Conservation (phyloP, 2,329 filamentous ascomycete genomes). For the Fusarium sp. region DNA sequence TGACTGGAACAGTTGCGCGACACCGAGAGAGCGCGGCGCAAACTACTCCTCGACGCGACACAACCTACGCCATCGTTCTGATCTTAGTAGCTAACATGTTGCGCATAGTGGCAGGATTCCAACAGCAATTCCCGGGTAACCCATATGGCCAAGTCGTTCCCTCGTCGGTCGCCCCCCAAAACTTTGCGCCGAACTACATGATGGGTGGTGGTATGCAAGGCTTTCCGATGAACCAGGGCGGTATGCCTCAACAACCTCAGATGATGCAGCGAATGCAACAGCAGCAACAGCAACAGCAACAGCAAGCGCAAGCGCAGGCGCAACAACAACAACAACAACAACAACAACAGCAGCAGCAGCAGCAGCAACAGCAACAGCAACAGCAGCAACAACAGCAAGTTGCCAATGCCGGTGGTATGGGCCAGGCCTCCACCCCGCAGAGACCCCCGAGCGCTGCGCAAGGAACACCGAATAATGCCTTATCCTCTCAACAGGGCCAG, state of each 20-base stretch:
- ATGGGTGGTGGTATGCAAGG: constrained; percentile 66
- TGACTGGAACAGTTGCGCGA: not conserved
- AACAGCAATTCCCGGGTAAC: constrained; percentile 67
- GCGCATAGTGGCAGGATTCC: constrained; percentile 65
- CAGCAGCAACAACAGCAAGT: constrained; percentile 52
- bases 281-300: constrained; percentile 45
- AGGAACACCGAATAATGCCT: constrained; percentile 46
- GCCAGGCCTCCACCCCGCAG: constrained; percentile 50
- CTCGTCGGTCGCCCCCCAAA: constrained; percentile 62
- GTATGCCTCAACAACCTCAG: constrained; percentile 60
- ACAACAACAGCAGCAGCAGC: constrained; percentile 52
- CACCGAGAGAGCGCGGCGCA: constrained; percentile 26
- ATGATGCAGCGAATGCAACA: constrained; percentile 45
- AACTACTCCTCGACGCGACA: constrained; percentile 30
- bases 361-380: constrained; percentile 52
- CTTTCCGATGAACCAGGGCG: constrained; percentile 66
- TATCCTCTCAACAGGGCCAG: constrained; percentile 49
- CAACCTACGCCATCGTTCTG: constrained; percentile 2
- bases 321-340: constrained; percentile 50
- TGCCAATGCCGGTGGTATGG: constrained; percentile 43
- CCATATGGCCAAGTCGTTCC: constrained; percentile 67
- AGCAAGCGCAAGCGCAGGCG: constrained; percentile 51
- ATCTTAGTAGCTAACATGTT: constrained; percentile 29
- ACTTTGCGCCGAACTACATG: constrained; percentile 62
- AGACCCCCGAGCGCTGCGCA: constrained; percentile 51